Conservation (phyloP, 2,329 filamentous ascomycete species). For the Colletotrichum melonis region DNA sequence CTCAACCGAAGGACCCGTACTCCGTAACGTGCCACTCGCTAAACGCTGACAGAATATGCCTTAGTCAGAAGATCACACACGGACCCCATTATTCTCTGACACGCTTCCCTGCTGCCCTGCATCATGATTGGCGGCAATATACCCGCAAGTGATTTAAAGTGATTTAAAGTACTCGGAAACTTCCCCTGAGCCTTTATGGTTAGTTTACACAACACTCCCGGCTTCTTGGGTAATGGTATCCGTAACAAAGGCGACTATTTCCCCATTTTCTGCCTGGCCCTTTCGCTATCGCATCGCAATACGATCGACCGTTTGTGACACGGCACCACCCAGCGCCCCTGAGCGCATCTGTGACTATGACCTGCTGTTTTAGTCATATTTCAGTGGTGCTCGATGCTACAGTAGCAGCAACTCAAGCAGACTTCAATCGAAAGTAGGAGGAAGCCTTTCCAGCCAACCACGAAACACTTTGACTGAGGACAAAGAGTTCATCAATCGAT, state of each 20-base stretch:
- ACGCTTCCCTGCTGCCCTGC: conserved; percentile 2
- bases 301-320: too few species aligned
- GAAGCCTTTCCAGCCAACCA: too few species aligned
- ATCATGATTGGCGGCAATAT: conserved; percentile 17
- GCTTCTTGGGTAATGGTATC: not conserved
- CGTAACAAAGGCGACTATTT: not conserved
- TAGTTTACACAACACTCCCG: not conserved
- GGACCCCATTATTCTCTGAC: conserved; percentile 14
- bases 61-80: conserved; percentile 6
- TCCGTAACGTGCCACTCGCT: conserved; percentile 10
- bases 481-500: too few species aligned
- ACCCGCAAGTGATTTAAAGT: not conserved
- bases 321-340: too few species aligned
- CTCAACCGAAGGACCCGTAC: too few species aligned
- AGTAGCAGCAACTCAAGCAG: too few species aligned
- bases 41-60: conserved; percentile 9
- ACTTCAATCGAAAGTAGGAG: too few species aligned
- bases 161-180: conserved; percentile 7
- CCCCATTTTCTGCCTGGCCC: not conserved
- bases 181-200: not conserved
- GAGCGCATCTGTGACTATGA: too few species aligned
- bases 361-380: too few species aligned
- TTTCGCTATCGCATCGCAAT: too few species aligned
- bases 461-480: too few species aligned
- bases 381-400: too few species aligned